A percentile compares a stretch with the other conserved stretches of the same genome.
phyloP scores from a whole-genome alignment of 306 rosid genomes.

The Erythrophleum fordii region DNA sequence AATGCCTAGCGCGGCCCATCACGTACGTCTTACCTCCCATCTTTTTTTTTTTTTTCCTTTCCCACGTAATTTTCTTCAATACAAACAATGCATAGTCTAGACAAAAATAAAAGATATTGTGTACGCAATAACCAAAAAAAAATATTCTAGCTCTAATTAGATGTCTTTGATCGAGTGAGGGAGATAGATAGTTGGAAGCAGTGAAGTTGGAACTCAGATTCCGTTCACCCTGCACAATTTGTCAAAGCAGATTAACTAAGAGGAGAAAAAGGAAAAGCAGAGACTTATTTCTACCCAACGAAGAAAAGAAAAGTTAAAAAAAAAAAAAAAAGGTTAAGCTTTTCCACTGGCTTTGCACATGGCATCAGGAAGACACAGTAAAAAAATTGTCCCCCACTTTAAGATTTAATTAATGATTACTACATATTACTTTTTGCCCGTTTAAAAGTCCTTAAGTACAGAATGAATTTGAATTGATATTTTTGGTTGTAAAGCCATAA shows the following conservation, averaged over 20 bases:
- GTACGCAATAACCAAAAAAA: no score
- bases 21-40: no score
- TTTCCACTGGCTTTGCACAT: conserved; percentile 67
- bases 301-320: conserved; percentile 47
- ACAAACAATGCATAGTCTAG: no score
- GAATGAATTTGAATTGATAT: conserved; percentile 35
- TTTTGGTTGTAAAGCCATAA: conserved; percentile 47
- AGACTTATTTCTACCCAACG: conserved; percentile 36
- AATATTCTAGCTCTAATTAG: no score
- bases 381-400: conserved; percentile 54
- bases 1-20: no score
- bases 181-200: neutral
- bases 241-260: conserved; percentile 47
- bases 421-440: conserved; percentile 38
- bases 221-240: conserved; percentile 43
- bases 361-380: conserved; percentile 50
- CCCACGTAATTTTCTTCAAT: no score
- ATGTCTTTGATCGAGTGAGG: no score
- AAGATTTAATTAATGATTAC: conserved; percentile 60
- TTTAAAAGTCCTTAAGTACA: conserved; percentile 28
- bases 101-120: no score
- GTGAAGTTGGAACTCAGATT: neutral
- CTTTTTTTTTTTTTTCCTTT: no score
- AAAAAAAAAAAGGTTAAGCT: conserved; percentile 25
- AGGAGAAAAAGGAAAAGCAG: conserved; percentile 44